A percentile compares a stretch with the other conserved stretches of the same genome.
Conservation (phyloP, 805 yeast species). For the Clavispora carvajalis region DNA sequence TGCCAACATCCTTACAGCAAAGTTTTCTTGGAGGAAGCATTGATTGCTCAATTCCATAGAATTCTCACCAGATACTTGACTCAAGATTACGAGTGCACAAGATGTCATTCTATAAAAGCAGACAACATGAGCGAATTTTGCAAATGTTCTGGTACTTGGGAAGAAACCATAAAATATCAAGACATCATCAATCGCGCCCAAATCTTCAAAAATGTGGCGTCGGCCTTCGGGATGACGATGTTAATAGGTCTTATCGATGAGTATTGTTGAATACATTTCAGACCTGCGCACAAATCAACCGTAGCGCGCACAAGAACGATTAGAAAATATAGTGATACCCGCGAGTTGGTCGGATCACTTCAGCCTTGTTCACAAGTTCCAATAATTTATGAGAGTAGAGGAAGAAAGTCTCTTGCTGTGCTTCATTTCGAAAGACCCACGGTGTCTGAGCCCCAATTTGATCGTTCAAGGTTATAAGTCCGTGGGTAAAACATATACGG, state of each 20-base stretch:
- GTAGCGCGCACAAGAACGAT: too few relatives aligned
- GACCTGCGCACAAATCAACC: too few relatives aligned
- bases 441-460: constrained; percentile 29
- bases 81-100: constrained; percentile 79
- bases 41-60: constrained; percentile 60
- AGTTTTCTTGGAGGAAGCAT: constrained; percentile 69
- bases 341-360: too few relatives aligned
- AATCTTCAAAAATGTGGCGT: constrained; percentile 56
- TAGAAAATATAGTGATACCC: neutral
- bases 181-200: constrained; percentile 41
- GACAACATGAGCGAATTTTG: constrained; percentile 72
- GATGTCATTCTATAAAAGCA: constrained; percentile 64
- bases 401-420: constrained; percentile 34
- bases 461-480: constrained; percentile 46
- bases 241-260: constrained; percentile 36
- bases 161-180: constrained; percentile 44
- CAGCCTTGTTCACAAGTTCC: neutral
- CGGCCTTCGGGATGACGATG: constrained; percentile 54
- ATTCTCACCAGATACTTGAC: constrained; percentile 54
- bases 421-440: constrained; percentile 25
- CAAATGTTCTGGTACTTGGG: constrained; percentile 86
- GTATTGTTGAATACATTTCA: neutral
- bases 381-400: constrained; percentile 17
- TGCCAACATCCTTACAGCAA: constrained; percentile 65
- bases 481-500: constrained; percentile 42